phyloP scores from a whole-genome alignment of 306 rosid species.

The Quercus cerris region DNA sequence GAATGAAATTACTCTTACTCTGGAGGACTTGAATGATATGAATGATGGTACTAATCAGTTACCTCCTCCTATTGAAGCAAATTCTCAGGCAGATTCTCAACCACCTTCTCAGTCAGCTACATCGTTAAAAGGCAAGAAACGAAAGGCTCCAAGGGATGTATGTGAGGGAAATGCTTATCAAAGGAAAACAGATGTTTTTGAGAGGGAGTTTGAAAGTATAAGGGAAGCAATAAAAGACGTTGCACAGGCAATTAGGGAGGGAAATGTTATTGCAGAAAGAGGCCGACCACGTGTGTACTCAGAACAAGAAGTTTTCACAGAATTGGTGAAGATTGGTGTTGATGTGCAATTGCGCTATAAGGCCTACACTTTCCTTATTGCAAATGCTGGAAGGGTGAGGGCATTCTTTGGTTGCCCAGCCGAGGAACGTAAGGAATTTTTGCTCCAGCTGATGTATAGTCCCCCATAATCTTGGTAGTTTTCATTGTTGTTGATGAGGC shows the following conservation, averaged over 20 bases:
- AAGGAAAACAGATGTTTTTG: background rate
- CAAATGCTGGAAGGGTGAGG: constrained; percentile 12
- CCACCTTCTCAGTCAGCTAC: constrained; percentile 17
- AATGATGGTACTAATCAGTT: constrained; percentile 11
- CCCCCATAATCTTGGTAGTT: constrained; percentile 11
- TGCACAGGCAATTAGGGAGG: constrained; percentile 25
- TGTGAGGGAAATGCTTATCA: background rate
- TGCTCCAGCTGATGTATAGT: constrained; percentile 6
- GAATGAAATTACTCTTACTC: constrained; percentile 8
- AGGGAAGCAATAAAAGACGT: constrained; percentile 22
- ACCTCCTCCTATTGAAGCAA: constrained; percentile 7
- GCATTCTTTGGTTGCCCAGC: constrained; percentile 19
- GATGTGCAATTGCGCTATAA: background rate
- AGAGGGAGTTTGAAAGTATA: constrained; percentile 20
- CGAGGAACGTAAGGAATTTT: constrained; percentile 12
- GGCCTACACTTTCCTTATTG: constrained; percentile 7
- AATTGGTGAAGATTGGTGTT: constrained; percentile 14
- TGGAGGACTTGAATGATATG: constrained; percentile 23
- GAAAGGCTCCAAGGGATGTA: background rate
- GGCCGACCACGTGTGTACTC: constrained; percentile 5
- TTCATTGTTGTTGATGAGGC: background rate
- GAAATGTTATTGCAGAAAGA: constrained; percentile 16
- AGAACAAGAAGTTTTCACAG: constrained; percentile 17
- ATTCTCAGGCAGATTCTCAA: constrained; percentile 18
- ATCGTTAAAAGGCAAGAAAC: constrained; percentile 11